Base-by-base conservation (phyloP, 345 rosid genomes). In the Ceriops zippeliana region DNA sequence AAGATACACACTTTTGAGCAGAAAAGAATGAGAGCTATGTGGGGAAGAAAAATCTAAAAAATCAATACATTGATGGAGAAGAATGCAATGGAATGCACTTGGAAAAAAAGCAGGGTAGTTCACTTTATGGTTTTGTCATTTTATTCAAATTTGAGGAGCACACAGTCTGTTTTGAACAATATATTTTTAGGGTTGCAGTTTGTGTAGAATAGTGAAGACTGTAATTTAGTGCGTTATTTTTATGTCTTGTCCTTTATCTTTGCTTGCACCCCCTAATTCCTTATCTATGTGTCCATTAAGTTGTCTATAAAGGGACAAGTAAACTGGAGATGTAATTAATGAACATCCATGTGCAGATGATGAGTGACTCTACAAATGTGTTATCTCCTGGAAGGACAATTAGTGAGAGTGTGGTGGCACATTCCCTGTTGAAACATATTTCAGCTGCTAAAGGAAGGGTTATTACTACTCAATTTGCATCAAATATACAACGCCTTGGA, bases 351-450 rank as follows among this genome's bases (percentile, higher is more conserved):
- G 57, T 70, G 62, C 84, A 95, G 99, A 95, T 95, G 99, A 91
- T 91, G 99, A 95, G 97, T 60, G 99, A 95, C 80, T 95, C 99
- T 20, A 95, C 99, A 71, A 95, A 95, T 89, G 81, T 95, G 61
- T 72, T 95, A 72, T 88, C 99, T 49, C 96, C 97, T 63, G 99
- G 99, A 75, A 90, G 97, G 86, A 95, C 97, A 75, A 78, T 65
- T 58, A 95, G 99, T 58, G 97, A 95, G 79, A 81, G 82, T 37
- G 84, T 83, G 58, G 99, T 95, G 20, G 92, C 90, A 63, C 96
- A 95, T 83, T 82, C 99, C 69, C 72, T 95, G 61, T 75, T 80
- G 75, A 88, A 93, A 77, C 96, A 67, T 76, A 84, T 95, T 56
- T 91, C 90, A 76, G 82, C 83, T 72, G 86, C 93, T 49, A 86